These are phyloP conservation scores for Cucurbita argyrosperma DNA, from an alignment of 306 rosid species.

Conservation along the genomic window DNA sequence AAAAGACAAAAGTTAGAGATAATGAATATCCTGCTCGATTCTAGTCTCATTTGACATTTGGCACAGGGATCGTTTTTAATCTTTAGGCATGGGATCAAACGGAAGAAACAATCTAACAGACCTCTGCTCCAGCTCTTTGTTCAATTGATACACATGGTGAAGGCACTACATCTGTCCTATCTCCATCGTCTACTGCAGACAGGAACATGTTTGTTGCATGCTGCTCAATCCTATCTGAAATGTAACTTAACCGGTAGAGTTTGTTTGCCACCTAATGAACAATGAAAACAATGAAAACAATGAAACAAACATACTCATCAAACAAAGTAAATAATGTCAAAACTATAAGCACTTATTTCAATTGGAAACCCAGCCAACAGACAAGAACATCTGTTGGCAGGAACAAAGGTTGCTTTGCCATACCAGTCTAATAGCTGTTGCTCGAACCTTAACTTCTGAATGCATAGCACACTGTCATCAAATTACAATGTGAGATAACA, in stretches of 20 bases:
- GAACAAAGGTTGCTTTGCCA: constrained; percentile 4
- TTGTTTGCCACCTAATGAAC: constrained; percentile 78
- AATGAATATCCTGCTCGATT: neutral
- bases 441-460: constrained; percentile 84
- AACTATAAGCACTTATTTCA: neutral
- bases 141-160: constrained; percentile 36
- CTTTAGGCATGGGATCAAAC: neutral
- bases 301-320: neutral
- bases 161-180: constrained; percentile 29
- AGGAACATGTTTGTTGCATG: constrained; percentile 67
- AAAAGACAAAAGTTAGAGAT: neutral
- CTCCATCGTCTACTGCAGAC: constrained; percentile 45
- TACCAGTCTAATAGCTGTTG: constrained; percentile 98
- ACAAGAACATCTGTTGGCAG: neutral
- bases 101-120: constrained; percentile 10
- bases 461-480: constrained; percentile 82
- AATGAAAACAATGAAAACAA: constrained; percentile 10
- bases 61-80: neutral
- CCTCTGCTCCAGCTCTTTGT: constrained; percentile 37
- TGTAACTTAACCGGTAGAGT: constrained; percentile 71
- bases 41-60: neutral
- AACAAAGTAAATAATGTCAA: neutral
- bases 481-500: neutral
- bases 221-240: constrained; percentile 64
- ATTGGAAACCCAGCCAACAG: constrained; percentile 8